A percentile compares a stretch with the other conserved stretches of the same genome.
Evolutionary conservation across 2,329 filamentous ascomycete genomes (phyloP).

Genomic region (Pleomassaria siparia): DNA sequence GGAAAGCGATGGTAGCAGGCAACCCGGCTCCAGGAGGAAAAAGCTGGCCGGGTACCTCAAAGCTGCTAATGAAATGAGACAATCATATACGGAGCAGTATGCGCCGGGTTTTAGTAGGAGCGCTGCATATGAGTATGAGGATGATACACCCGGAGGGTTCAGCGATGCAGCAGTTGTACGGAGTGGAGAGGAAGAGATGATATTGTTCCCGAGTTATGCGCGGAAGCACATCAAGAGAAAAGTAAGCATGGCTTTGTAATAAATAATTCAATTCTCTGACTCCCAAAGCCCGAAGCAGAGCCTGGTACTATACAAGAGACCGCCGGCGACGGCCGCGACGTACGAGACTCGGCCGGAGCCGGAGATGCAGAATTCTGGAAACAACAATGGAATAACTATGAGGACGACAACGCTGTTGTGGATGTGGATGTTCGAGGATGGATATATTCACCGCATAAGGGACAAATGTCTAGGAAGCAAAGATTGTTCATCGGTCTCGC

Average conservation of each 20-base stretch:
- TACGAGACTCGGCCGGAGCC: conserved; percentile 48
- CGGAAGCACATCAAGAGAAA: conserved; percentile 64
- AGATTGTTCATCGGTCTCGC: conserved; percentile 84
- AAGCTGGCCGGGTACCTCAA: conserved; percentile 75
- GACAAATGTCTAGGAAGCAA: conserved; percentile 84
- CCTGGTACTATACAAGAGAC: conserved; percentile 42
- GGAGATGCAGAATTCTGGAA: conserved; percentile 74
- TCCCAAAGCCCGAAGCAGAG: conserved; percentile 32
- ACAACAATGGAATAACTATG: conserved; percentile 74
- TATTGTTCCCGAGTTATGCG: conserved; percentile 93
- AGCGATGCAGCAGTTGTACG: conserved; percentile 80
- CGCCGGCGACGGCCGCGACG: conserved; percentile 45
- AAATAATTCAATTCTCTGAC: conserved; percentile 8
- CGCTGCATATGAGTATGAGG: conserved; percentile 46
- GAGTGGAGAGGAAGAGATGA: conserved; percentile 85
- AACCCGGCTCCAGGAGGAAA: conserved; percentile 72
- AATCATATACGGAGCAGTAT: conserved; percentile 64
- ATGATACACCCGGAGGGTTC: conserved; percentile 71
- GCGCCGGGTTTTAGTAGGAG: conserved; percentile 49
- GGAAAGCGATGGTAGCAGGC: conserved; percentile 45
- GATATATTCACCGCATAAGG: conserved; percentile 85
- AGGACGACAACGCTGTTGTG: conserved; percentile 82
- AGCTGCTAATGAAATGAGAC: conserved; percentile 70
- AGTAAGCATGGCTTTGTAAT: conserved; percentile 26
- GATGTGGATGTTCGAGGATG: conserved; percentile 95